Percentiles rank a stretch among this genome's conserved stretches.
Conservation (phyloP, 805 yeast genomes). For the Candida sphagnicola region DNA sequence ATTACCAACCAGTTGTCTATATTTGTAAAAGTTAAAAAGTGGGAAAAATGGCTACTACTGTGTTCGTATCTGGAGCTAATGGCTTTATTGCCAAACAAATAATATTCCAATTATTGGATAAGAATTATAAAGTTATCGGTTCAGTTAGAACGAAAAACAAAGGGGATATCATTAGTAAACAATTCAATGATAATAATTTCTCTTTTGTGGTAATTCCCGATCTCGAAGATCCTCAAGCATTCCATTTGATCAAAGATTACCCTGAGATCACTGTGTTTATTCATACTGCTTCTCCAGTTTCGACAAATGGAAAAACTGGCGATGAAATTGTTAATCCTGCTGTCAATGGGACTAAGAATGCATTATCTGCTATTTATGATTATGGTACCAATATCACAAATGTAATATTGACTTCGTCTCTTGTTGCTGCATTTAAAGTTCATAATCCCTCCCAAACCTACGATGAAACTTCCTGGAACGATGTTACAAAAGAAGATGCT, state of each 20-base stretch:
- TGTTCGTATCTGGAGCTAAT: slow-evolving; percentile 50
- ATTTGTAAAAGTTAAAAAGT: too few species aligned
- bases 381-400: slow-evolving; percentile 37
- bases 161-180: slow-evolving; percentile 28
- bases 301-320: slow-evolving; percentile 31
- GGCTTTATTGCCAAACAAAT: slow-evolving; percentile 54
- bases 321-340: slow-evolving; percentile 51
- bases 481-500: slow-evolving; percentile 25
- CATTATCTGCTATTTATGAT: slow-evolving; percentile 41
- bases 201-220: slow-evolving; percentile 41
- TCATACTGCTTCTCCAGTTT: slow-evolving; percentile 57
- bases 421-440: slow-evolving; percentile 36
- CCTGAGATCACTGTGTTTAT: slow-evolving; percentile 47
- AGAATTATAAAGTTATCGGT: slow-evolving; percentile 45
- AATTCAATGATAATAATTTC: slow-evolving; percentile 18
- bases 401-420: slow-evolving; percentile 51
- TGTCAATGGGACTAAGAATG: slow-evolving; percentile 44
- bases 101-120: slow-evolving; percentile 34
- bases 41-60: slow-evolving; percentile 16
- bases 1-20: too few species aligned
- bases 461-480: slow-evolving; percentile 39
- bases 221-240: slow-evolving; percentile 37
- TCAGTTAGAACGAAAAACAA: slow-evolving; percentile 43
- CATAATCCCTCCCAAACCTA: background rate
- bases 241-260: slow-evolving; percentile 39